Base-by-base conservation (phyloP, 306 rosid genomes). In the Hippophae rhamnoides region DNA sequence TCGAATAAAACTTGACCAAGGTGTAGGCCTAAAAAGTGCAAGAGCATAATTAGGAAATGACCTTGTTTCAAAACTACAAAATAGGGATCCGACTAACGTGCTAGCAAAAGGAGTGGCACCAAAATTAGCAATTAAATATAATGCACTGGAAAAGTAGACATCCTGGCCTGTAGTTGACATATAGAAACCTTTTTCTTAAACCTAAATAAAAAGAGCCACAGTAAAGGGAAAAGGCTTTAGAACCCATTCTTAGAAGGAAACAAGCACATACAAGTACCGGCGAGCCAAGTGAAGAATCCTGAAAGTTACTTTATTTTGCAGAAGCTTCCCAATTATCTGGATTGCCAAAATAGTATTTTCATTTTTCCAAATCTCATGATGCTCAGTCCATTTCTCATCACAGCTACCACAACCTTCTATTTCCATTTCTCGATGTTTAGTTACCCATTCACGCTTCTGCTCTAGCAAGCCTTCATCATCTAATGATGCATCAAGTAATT, bases 391-490 rank as follows among this genome's bases (percentile, higher is more conserved):
- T 69, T 75, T 82, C 74, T 69, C 80, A 70, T 62, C 75, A 71
- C 76, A 72, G 69, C 42, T 57, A 66, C 62, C 78, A 27, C 54
- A 81, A 60, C 65, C 66, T 59, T 88, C 95, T 65, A 88, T 71
- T 71, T 86, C 93, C 95, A 86, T 83, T 66, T 84, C 97, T 64
- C 75, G 88, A 65, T 81, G 77, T 52, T 77, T 70, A 47, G 67
- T 57, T 31, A 70, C 67, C 97, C 97, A 92, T 71, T n/a, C 82
- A 69, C 84, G 85, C 64, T 73, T 78, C 76, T 86, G 81, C 56
- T 84, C 90, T 60, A 92, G 68, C 70, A 92, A 66, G 57, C 99
- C 97, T 76, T 92, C 97, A 55, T 92, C 95, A 42, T 66, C 94
- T 67, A 92, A 75, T 42, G 86, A 80, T 12, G 99, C 94, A 73